Percentiles rank a stretch among this genome's conserved stretches.
Conservation (phyloP, 148 eudicot genomes). For the Nyssa sinensis region DNA sequence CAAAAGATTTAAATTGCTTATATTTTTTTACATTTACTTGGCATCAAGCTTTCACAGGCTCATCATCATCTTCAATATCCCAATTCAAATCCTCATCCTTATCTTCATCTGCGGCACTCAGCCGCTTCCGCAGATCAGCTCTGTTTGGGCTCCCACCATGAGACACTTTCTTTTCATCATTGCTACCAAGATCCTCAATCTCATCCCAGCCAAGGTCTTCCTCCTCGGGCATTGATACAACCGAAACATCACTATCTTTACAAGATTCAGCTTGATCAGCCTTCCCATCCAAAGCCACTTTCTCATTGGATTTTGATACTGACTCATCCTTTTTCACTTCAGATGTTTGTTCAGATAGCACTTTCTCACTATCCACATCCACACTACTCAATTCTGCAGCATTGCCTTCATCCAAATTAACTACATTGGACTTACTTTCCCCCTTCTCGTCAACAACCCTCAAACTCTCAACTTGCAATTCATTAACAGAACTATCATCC, state of each 20-base stretch:
- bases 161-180: constrained; percentile 49
- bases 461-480: background rate
- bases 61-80: constrained; percentile 81
- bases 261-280: constrained; percentile 35
- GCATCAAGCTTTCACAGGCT: constrained; percentile 35
- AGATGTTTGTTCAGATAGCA: constrained; percentile 3
- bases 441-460: constrained; percentile 7
- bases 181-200: constrained; percentile 72
- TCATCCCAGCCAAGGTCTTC: constrained; percentile 92
- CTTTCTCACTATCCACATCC: background rate
- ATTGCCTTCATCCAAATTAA: constrained; percentile 12
- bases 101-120: constrained; percentile 50
- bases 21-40: constrained; percentile 6
- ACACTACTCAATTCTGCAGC: constrained; percentile 10
- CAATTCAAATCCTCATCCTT: constrained; percentile 78
- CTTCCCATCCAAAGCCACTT: constrained; percentile 30
- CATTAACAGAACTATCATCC: constrained; percentile 10
- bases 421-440: constrained; percentile 8
- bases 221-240: constrained; percentile 39
- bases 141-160: constrained; percentile 33
- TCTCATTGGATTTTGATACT: constrained; percentile 22
- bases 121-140: constrained; percentile 48
- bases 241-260: constrained; percentile 44
- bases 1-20: background rate
- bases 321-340: constrained; percentile 18